Conservation (phyloP, 768 basidiomycete species). For the Pleurotus citrinopileatus region DNA sequence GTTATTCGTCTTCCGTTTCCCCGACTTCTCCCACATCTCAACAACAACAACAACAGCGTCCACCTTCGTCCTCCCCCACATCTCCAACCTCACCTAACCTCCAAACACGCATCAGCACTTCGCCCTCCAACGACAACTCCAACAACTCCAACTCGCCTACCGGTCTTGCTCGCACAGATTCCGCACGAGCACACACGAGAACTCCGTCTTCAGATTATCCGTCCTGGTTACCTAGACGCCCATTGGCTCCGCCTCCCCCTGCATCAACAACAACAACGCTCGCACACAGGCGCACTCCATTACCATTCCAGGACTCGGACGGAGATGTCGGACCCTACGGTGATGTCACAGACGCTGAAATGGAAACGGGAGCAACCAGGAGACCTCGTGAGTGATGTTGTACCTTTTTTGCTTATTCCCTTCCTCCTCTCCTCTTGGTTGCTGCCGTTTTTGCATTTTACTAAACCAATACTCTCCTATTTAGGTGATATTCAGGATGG, state of each 20-base stretch:
- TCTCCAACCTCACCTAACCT: conserved; percentile 6
- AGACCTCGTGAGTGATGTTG: no score
- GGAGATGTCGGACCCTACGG: conserved; percentile 2
- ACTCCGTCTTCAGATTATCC: conserved; percentile 59
- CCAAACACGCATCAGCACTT: background rate
- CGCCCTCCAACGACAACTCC: background rate
- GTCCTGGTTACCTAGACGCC: conserved; percentile 79
- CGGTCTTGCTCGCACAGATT: background rate
- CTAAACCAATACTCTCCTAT: no score
- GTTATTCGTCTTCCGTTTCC: background rate
- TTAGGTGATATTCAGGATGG: no score
- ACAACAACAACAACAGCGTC: background rate
- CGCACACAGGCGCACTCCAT: background rate
- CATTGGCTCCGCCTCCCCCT: conserved; percentile 67
- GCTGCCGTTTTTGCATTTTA: no score
- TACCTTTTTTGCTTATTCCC: no score
- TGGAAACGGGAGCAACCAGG: background rate
- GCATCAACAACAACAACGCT: conserved; percentile 6
- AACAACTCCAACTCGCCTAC: background rate
- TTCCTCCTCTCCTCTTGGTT: no score
- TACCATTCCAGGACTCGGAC: conserved; percentile 7
- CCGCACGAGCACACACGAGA: background rate
- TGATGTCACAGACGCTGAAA: conserved; percentile 6
- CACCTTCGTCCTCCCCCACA: background rate
- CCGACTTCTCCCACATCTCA: conserved; percentile 3